A percentile compares a stretch with the other conserved stretches of the same genome.
phyloP scores from a whole-genome alignment of 495 filamentous ascomycete species.

The Xylaria cubensis region DNA sequence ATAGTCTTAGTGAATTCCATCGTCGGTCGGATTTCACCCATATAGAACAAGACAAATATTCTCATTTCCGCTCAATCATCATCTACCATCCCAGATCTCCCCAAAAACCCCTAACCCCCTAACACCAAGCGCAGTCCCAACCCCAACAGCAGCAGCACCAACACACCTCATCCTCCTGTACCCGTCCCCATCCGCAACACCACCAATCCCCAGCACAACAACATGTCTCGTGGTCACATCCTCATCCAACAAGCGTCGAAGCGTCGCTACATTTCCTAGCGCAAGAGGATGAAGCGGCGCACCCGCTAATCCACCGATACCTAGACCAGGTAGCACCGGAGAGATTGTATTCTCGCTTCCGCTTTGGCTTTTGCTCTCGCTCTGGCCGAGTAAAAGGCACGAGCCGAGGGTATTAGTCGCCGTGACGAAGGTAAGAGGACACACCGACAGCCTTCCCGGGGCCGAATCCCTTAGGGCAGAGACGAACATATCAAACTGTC shows the following conservation, averaged over 20 bases:
- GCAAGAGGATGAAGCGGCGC: slow-evolving; percentile 72
- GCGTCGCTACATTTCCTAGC: slow-evolving; percentile 71
- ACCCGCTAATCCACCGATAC: slow-evolving; percentile 72
- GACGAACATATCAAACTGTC: slow-evolving; percentile 63
- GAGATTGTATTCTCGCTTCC: slow-evolving; percentile 17
- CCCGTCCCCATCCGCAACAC: slow-evolving; percentile 64
- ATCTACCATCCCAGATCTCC: slow-evolving; percentile 53
- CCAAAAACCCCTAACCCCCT: slow-evolving; percentile 65
- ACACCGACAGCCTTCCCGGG: slow-evolving; percentile 7
- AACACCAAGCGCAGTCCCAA: slow-evolving; percentile 69
- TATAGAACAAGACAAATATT: no score
- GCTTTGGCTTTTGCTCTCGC: slow-evolving; percentile 20
- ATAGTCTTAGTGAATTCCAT: neutral
- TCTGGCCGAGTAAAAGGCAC: slow-evolving; percentile 64
- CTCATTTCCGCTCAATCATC: no score
- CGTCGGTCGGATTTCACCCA: no score
- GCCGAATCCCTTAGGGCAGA: slow-evolving; percentile 48
- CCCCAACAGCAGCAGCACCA: slow-evolving; percentile 66
- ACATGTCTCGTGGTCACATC: slow-evolving; percentile 44
- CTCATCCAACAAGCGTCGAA: slow-evolving; percentile 62
- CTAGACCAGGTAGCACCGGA: slow-evolving; percentile 51
- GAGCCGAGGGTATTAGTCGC: slow-evolving; percentile 75
- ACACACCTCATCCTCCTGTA: slow-evolving; percentile 67
- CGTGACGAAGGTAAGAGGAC: slow-evolving; percentile 67
- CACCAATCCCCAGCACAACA: slow-evolving; percentile 69